Base-by-base conservation (phyloP, 176 grass and related monocot genomes). In the Carex cristatella region DNA sequence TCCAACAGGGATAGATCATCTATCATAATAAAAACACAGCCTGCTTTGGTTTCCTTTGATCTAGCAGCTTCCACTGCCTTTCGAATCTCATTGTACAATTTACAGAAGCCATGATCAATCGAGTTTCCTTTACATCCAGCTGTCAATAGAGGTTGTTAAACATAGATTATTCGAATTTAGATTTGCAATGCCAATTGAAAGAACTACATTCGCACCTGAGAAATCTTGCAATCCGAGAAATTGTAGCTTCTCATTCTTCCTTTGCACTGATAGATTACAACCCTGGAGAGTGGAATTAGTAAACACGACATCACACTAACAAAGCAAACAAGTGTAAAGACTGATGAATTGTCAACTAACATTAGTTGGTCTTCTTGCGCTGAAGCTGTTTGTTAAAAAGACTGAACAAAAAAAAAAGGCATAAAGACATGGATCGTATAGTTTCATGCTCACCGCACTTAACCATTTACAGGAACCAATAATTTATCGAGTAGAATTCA, bases 1-100 rank as follows among this genome's bases (percentile, higher is more conserved):
- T 99, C 97, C 79, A 99, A 81, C 5, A 95, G 86, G 10, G 97
- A 96, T 81, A 92, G 8, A 48, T 99, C 91, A 44, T 99, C 93
- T 71, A 99, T 92, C 58, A 99, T 76, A 27, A 96, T 23, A 27
- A 79, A 90, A 63, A 90, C 81, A 8, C 70, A 82, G 30, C 87
- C 40, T 28, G 63, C 60, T 33, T 79, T 92, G 33, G 40, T n/a
- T 83, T 94, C 72, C 57, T 54, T 79, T 3, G 60, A 58, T 81
- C 51, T 87, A 40, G 51, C 72, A 85, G 84, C 86, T 70, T 92
- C 87, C 46, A 88, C 84, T 63, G 57, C 79, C 74, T 86, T 92
- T 58, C 79, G 87, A 88, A 99, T 84, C 27, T 85, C 82, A 69
- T 58, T 82, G 83, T 99, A 99, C 40, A 96, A 74, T 27, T 19